Conservation (phyloP, 2,329 filamentous ascomycete genomes). For the Zalaria obscura region DNA sequence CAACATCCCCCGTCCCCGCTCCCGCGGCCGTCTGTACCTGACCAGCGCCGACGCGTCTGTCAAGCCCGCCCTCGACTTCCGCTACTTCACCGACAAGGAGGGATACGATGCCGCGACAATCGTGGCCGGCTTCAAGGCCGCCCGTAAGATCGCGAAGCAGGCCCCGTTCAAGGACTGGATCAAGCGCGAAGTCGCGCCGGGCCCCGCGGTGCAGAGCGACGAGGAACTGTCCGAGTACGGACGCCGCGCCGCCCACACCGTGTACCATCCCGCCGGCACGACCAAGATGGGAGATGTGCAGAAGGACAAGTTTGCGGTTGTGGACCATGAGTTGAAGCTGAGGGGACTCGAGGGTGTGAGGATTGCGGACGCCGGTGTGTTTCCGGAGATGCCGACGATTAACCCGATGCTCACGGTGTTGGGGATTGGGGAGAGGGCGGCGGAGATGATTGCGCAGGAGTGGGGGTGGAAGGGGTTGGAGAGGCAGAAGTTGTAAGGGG, state of each 20-base stretch:
- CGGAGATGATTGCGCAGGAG: slow-evolving; percentile 68
- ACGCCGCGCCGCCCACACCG: slow-evolving; percentile 67
- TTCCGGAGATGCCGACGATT: slow-evolving; percentile 73
- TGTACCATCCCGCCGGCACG: slow-evolving; percentile 80
- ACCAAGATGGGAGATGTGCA: slow-evolving; percentile 80
- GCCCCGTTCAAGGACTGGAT: slow-evolving; percentile 72
- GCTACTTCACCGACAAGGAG: slow-evolving; percentile 77
- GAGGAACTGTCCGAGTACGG: slow-evolving; percentile 74
- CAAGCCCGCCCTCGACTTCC: slow-evolving; percentile 76
- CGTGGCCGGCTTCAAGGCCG: slow-evolving; percentile 61
- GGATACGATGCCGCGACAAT: slow-evolving; percentile 75
- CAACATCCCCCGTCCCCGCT: slow-evolving; percentile 74
- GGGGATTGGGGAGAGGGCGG: slow-evolving; percentile 67
- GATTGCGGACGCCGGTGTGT: slow-evolving; percentile 76
- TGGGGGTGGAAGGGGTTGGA: slow-evolving; percentile 49
- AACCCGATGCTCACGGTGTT: slow-evolving; percentile 88
- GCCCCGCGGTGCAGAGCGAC: slow-evolving; percentile 58
- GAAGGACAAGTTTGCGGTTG: slow-evolving; percentile 61
- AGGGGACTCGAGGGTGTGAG: slow-evolving; percentile 58
- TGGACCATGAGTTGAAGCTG: slow-evolving; percentile 61
- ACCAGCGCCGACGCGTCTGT: slow-evolving; percentile 60
- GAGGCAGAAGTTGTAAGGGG: slow-evolving; percentile 35
- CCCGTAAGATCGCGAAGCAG: slow-evolving; percentile 62
- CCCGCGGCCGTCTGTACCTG: slow-evolving; percentile 63
- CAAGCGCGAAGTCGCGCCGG: slow-evolving; percentile 68